Evolutionary conservation across 495 filamentous ascomycete genomes (phyloP), one percentile per base, ranked within the genome.

Genomic region (Penicillium silybi): DNA sequence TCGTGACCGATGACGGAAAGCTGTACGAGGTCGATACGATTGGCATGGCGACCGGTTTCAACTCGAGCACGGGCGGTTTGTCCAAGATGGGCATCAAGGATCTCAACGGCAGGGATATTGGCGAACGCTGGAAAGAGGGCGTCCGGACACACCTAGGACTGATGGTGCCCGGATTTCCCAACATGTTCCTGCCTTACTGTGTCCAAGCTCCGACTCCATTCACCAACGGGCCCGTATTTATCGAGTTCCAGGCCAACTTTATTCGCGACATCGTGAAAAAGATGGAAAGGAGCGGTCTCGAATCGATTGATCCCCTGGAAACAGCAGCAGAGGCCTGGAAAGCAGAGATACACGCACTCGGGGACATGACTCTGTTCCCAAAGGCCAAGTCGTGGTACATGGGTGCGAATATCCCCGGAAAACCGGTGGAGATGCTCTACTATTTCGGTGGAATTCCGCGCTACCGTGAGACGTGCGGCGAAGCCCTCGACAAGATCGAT

Each of bases 41-140:
- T 49, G 73, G 73, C 22, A 52, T 80, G 17, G 80, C 80, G 1
- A 83, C 79, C 1, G 81, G 81, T 0, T 84, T 79, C 59, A 79
- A 83, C 53, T 64, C 72, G 25, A 57, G 75, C 17, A 76, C 70
- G 2, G 76, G 74, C n/a, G 70, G 74, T 2, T 63, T 82, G 44
- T 66, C 66, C 47, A 67, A 70, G 44, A 75, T 81, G 61, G 69
- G 72, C 23, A 54, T 83, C 50, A 54, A 57, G 15, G 72, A 71
- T 49, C 47, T 65, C 23, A 51, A 73, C 26, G 77, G 73, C 13
- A 37, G 66, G 9, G 51, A 63, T 15, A 60, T 82, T 2, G 25
- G 46, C 0, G 70, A 77, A 41, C 67, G 64, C 5, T 82, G 80
- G 80, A 57, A 54, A 26, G 46, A 57, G 0, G 79, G 79, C 6